A percentile compares a stretch with the other conserved stretches of the same genome.
Conservation (phyloP, 2,329 filamentous ascomycete species). For the Periconia macrospinosa region DNA sequence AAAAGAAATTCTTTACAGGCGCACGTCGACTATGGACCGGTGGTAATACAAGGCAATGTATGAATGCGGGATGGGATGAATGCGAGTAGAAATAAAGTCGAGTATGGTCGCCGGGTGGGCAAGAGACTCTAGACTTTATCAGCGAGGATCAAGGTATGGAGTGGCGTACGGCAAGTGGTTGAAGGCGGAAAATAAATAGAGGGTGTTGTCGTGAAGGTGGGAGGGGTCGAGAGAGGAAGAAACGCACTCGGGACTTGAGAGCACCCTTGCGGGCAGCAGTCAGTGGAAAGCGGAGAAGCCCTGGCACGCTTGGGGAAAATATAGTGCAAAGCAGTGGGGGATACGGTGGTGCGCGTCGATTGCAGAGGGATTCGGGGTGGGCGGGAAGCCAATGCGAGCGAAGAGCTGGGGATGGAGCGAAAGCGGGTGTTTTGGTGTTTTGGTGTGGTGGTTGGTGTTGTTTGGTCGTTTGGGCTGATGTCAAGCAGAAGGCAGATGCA, state of each 20-base stretch:
- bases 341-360: neutral
- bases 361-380: neutral
- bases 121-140: neutral
- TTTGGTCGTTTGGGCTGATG: neutral
- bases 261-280: constrained; percentile 18
- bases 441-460: neutral
- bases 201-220: constrained; percentile 1
- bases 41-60: neutral
- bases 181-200: neutral
- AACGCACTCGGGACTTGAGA: constrained; percentile 8
- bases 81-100: constrained; percentile 6
- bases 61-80: constrained; percentile 10
- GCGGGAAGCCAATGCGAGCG: neutral
- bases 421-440: neutral
- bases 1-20: neutral
- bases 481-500: neutral
- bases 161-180: neutral
- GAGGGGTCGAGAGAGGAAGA: constrained; percentile 1
- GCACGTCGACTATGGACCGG: neutral
- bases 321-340: neutral
- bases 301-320: constrained; percentile 8
- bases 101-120: constrained; percentile 2
- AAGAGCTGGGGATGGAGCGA: neutral
- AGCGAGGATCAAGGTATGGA: neutral
- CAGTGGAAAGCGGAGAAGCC: constrained; percentile 12